phyloP scores from a whole-genome alignment of 257 asterid genomes.

The Solanum megistacrolobum region DNA sequence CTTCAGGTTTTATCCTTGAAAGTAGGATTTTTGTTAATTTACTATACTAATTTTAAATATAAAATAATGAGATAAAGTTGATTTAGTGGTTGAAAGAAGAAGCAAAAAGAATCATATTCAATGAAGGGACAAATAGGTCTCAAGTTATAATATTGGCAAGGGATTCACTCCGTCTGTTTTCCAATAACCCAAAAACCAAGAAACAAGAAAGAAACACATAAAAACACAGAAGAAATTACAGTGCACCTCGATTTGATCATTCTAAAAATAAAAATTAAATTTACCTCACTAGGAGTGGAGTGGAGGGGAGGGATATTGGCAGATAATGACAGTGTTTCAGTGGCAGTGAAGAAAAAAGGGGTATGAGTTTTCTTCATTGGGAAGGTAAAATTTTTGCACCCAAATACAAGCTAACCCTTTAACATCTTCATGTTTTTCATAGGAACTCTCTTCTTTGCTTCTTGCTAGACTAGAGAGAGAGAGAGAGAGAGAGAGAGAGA shows the following conservation, averaged over 20 bases:
- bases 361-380: slow-evolving; percentile 80
- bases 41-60: background rate
- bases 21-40: background rate
- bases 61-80: background rate
- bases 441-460: background rate
- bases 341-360: slow-evolving; percentile 61
- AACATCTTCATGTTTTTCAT: background rate
- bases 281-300: background rate
- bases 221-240: slow-evolving; percentile 8
- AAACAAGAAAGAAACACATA: background rate
- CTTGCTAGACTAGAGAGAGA: slow-evolving; percentile 1
- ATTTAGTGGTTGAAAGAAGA: background rate
- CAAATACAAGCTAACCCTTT: slow-evolving; percentile 1
- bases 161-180: background rate
- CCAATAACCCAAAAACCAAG: background rate
- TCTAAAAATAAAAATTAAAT: background rate
- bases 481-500: background rate
- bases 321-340: slow-evolving; percentile 67
- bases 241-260: slow-evolving; percentile 33
- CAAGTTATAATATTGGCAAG: background rate
- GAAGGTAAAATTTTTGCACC: slow-evolving; percentile 55
- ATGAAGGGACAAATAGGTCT: slow-evolving; percentile 20
- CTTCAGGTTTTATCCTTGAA: background rate
- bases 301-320: slow-evolving; percentile 13
- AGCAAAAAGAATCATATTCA: slow-evolving; percentile 2